Conservation (phyloP, 164 flowering plant genomes). For the Macadamia integrifolia region DNA sequence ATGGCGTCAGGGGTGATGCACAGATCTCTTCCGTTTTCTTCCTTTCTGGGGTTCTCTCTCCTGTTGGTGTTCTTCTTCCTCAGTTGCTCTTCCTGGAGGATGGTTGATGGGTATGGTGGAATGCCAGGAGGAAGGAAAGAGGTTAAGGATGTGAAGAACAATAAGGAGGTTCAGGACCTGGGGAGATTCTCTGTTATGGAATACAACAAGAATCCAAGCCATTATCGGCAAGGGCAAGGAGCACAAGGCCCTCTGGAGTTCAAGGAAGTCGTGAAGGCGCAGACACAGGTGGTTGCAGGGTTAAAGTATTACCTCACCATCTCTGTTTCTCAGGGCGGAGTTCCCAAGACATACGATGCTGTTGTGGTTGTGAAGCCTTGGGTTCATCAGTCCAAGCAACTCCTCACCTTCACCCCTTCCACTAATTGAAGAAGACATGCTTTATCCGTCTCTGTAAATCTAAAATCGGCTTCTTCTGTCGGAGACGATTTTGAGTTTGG, state of each 20-base stretch:
- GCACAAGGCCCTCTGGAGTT: constrained; percentile 19
- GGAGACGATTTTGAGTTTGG: too few species aligned
- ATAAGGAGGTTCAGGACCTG: constrained; percentile 42
- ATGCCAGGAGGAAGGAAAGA: constrained; percentile 30
- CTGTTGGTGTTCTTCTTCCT: not conserved
- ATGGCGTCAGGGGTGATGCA: not conserved
- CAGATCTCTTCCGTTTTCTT: not conserved
- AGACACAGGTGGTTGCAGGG: constrained; percentile 58
- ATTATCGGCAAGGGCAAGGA: not conserved
- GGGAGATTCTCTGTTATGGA: constrained; percentile 43
- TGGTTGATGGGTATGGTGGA: constrained; percentile 2
- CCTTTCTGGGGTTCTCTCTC: not conserved
- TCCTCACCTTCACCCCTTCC: not conserved
- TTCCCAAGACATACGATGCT: constrained; percentile 29
- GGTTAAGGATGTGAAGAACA: constrained; percentile 26
- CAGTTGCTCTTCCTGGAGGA: not conserved
- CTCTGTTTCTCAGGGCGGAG: constrained; percentile 21
- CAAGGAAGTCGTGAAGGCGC: constrained; percentile 42
- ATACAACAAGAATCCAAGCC: constrained; percentile 25
- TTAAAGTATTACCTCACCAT: constrained; percentile 46
- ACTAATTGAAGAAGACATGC: not conserved
- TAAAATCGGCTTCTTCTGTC: too few species aligned
- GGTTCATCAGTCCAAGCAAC: constrained; percentile 4
- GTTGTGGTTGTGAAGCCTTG: constrained; percentile 41
- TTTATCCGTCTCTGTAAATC: too few species aligned